phyloP scores from a whole-genome alignment of 179 eudicot species.

The Sideroxylon spinosum region DNA sequence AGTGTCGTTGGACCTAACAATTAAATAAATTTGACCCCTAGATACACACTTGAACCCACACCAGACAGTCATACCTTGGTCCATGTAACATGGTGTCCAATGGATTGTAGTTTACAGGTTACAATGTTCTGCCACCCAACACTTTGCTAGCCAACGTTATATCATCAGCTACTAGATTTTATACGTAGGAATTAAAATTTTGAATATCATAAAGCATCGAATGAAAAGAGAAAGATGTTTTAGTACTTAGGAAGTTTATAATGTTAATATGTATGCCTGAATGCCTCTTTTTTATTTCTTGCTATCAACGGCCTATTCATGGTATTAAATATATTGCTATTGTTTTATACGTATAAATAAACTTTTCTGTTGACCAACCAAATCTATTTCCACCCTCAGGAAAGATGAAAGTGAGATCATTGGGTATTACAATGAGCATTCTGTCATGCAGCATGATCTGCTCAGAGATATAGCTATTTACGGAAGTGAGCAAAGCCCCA shows the following conservation, averaged over 20 bases:
- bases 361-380: neutral
- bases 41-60: too few species aligned
- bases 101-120: too few species aligned
- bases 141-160: too few species aligned
- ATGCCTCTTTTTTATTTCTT: neutral
- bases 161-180: neutral
- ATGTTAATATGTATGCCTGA: neutral
- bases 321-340: too few species aligned
- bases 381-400: neutral
- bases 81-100: too few species aligned
- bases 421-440: constrained; percentile 17
- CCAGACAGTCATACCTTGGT: too few species aligned
- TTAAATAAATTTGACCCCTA: too few species aligned
- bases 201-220: neutral
- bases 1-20: too few species aligned
- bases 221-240: neutral
- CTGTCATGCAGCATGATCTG: constrained; percentile 21
- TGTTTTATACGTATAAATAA: neutral
- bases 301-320: neutral
- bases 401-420: constrained; percentile 13
- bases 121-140: neutral
- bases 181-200: neutral
- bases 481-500: constrained; percentile 2
- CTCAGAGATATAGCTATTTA: constrained; percentile 22
- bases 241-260: neutral